A percentile compares a stretch with the other conserved stretches of the same genome.
phyloP scores from a whole-genome alignment of 2,329 filamentous ascomycete genomes.

The Fusarium camptoceras region DNA sequence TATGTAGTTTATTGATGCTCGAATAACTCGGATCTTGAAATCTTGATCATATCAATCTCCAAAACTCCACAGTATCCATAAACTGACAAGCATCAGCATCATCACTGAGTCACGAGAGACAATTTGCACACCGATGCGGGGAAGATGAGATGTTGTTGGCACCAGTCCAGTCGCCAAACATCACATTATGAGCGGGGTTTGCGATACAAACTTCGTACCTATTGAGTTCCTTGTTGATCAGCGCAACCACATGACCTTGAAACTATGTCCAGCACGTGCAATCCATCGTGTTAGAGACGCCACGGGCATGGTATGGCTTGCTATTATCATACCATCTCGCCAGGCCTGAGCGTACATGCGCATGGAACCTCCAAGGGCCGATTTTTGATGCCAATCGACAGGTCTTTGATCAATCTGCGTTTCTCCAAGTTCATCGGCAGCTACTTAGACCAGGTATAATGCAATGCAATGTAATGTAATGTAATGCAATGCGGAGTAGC shows the following conservation, averaged over 20 bases:
- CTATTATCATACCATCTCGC: conserved; percentile 12
- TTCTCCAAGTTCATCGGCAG: conserved; percentile 1
- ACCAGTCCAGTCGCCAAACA: conserved; percentile 31
- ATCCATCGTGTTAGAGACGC: conserved; percentile 7
- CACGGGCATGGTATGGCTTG: conserved; percentile 10
- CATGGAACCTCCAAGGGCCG: not conserved
- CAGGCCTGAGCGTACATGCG: conserved; percentile 29
- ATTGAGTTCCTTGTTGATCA: conserved; percentile 23
- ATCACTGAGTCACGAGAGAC: conserved; percentile 34
- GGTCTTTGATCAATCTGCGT: not conserved
- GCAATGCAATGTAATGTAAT: conserved; percentile 3
- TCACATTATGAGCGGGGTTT: conserved; percentile 19
- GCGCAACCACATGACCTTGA: conserved; percentile 39
- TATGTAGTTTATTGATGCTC: not conserved
- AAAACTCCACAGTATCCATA: not conserved
- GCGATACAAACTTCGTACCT: conserved; percentile 9
- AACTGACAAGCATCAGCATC: conserved; percentile 15
- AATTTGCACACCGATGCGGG: conserved; percentile 30
- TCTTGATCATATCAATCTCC: conserved; percentile 32
- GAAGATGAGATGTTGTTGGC: conserved; percentile 23
- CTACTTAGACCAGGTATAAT: not conserved
- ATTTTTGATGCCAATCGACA: not conserved
- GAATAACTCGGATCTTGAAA: conserved; percentile 33
- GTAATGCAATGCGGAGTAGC: not conserved
- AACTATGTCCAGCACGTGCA: conserved; percentile 34